Evolutionary conservation across 305 asterid genomes (phyloP), one percentile per base, ranked within the genome.

Genomic region (Salvia sclarea): DNA sequence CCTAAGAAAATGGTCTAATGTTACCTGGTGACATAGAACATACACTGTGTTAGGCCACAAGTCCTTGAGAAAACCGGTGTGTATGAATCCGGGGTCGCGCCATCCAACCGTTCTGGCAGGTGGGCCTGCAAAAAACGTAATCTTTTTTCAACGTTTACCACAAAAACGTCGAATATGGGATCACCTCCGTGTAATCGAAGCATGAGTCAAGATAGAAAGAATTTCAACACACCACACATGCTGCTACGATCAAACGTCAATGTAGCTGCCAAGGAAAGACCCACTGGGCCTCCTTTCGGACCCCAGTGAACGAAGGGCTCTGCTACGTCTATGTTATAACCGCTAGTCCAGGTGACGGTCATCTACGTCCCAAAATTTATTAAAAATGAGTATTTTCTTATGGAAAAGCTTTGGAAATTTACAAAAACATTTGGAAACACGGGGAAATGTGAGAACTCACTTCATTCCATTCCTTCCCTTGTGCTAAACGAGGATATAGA

Each of bases 281-380:
- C 69, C 75, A 63, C 82, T 47, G 74, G 58, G 59, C 78, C 90
- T 50, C 92, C 89, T 78, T 83, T 79, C 24, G 66, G 87, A 57
- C 95, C 97, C 99, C 98, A 94, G 69, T 87, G 86, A 40, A 94
- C 89, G 58, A 94, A 83, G 12, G 99, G 93, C 61, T 82, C 80
- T 18, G 98, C 93, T 70, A 48, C 86, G 50, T 68, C 72, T 59
- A 81, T 68, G 65, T 67, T 82, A 44, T 86, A 89, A 44, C 99
- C 98, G 61, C 99, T 91, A 8, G 99, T 94, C 99, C 99, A 91
- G 28, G 98, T 94, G 56, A 94, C 88, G 20, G 97, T 85, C 96
- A 91, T 94, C 99, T 89, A 87, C 56, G 68, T 9, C 67, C 17
- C 57, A 71, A 60, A 66, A 13, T 54, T 66, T 72, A 12, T 11